Base-by-base conservation (phyloP, 2,329 filamentous ascomycete genomes). In the Diaporthe longicolla region DNA sequence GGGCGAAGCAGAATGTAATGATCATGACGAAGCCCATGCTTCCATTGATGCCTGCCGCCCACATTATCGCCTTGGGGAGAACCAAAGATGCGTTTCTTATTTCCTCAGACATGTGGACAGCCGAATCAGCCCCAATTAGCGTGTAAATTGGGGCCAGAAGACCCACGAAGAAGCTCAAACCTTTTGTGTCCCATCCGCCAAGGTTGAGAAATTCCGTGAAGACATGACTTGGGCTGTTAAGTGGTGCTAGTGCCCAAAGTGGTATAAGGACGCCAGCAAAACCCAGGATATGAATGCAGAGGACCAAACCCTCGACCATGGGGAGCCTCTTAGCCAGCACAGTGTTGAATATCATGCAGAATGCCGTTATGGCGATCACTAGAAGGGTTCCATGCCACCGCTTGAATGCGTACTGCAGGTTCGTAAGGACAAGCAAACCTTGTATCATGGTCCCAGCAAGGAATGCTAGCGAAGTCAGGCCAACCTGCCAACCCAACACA, bases 271-370 rank as follows among this genome's bases (percentile, higher is more conserved):
- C 78, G 57, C 77, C 79, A 69, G 79, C 79, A 57, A 78, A 76
- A 35, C 79, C 71, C 29, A 79, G 48, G 68, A 79, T 48, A 54
- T 90, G 88, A 10, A 90, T 77, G 50, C 86, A 82, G 32, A 91
- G 80, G 63, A 89, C 84, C 8, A 87, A 65, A 0, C 84, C 85
- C 78, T 90, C 88, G 55, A 91, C 82, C 63, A 85, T 83, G 32
- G 89, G 85, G 24, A 90, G 81, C 17, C 81, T 79, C 1, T 81
- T 82, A 48, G 81, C 85, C 21, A 87, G 80, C 9, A 86, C 82
- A 0, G 86, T 88, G 78, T 90, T 89, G 82, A 90, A 83, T 40
- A 88, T 78, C 17, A 88, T 83, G 13, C 84, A 85, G 26, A 88
- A 82, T 4, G 83, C 74, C 3, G 87, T 82, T 48, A 88, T 83